phyloP scores from a whole-genome alignment of 2,329 filamentous ascomycete genomes.

The Rhexocercosporidium sp. region DNA sequence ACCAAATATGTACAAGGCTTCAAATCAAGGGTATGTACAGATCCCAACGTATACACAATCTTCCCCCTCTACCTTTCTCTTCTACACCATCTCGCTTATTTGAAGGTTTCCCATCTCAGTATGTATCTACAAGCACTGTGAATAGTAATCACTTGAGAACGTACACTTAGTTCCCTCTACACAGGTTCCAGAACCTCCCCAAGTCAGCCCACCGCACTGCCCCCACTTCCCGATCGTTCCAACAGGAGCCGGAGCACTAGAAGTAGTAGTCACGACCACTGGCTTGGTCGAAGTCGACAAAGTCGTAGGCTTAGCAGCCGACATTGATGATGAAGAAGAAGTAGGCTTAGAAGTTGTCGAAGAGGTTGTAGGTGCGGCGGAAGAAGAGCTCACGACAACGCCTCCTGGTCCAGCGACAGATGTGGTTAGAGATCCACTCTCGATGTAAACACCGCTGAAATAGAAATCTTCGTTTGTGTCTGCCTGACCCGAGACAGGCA shows the following conservation, averaged over 20 bases:
- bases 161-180: constrained; percentile 35
- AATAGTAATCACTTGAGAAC: constrained; percentile 34
- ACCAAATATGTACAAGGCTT: neutral
- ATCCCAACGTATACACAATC: neutral
- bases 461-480: constrained; percentile 69
- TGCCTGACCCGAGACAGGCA: constrained; percentile 61
- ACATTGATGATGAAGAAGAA: neutral
- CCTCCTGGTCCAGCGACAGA: constrained; percentile 44
- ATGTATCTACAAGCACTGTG: constrained; percentile 33
- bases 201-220: constrained; percentile 37
- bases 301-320: constrained; percentile 45
- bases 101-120: neutral
- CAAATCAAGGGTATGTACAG: too few species aligned
- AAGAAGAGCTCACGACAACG: constrained; percentile 23
- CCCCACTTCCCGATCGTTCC: constrained; percentile 29
- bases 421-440: constrained; percentile 57
- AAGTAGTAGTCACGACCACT: neutral
- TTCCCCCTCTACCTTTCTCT: too few species aligned
- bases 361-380: constrained; percentile 2
- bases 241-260: constrained; percentile 12
- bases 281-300: constrained; percentile 55
- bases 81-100: neutral
- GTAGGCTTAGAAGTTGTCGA: constrained; percentile 2
- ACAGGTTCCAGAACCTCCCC: constrained; percentile 36
- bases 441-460: constrained; percentile 74